Percentiles rank a stretch among this genome's conserved stretches.
Conservation (phyloP, 225 moss, liverwort and hornwort species). For the Antitrichia curtipendula region DNA sequence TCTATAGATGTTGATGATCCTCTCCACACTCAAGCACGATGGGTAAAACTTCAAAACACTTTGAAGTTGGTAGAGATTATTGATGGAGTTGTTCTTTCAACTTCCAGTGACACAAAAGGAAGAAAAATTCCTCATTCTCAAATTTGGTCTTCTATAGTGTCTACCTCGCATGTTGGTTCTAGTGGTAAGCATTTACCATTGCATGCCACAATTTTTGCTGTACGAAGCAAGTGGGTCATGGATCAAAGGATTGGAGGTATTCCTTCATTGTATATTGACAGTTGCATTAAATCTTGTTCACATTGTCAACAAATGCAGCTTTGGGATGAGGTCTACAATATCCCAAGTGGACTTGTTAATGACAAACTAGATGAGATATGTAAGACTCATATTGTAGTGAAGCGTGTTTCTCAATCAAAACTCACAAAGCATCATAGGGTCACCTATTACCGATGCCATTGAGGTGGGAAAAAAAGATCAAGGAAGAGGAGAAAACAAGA, state of each 20-base stretch:
- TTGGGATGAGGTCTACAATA: not conserved
- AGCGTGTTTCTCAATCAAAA: too few species aligned
- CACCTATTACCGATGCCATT: too few species aligned
- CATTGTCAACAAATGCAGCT: not conserved
- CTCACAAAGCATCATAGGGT: too few species aligned
- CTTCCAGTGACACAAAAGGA: not conserved
- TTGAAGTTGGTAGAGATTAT: not conserved
- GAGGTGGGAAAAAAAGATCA: too few species aligned
- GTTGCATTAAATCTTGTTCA: not conserved
- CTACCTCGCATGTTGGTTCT: not conserved
- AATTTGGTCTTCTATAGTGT: not conserved
- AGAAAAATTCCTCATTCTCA: not conserved
- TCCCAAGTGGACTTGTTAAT: not conserved
- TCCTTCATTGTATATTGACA: not conserved
- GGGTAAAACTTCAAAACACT: not conserved
- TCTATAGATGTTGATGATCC: not conserved
- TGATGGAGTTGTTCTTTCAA: not conserved
- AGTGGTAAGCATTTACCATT: not conserved
- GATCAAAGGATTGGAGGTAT: not conserved
- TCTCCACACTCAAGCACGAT: not conserved
- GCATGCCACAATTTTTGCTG: not conserved
- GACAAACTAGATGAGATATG: not conserved
- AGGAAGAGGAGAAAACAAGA: too few species aligned
- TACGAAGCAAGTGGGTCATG: not conserved
- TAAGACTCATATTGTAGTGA: not conserved